Evolutionary conservation across 768 basidiomycete genomes (phyloP).

Genomic region (Lenzites betulinus): DNA sequence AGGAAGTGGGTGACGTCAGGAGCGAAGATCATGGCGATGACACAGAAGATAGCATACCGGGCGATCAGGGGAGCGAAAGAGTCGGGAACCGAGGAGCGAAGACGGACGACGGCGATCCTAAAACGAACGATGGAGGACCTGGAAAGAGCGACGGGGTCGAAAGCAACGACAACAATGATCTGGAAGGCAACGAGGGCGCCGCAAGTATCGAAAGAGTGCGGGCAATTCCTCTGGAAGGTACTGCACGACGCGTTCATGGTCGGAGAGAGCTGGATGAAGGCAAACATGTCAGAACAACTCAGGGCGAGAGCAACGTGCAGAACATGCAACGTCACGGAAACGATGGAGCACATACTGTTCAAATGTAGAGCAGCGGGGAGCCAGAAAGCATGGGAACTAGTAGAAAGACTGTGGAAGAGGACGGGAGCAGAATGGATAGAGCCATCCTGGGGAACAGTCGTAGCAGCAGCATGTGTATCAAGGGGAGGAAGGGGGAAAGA

Average conservation of each 20-base stretch:
- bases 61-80: background rate
- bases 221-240: slow-evolving; percentile 1
- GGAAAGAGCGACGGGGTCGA: background rate
- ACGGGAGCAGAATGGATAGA: background rate
- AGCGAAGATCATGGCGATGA: background rate
- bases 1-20: background rate
- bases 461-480: too few species aligned
- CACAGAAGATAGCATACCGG: slow-evolving; percentile 1
- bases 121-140: background rate
- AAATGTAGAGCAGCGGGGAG: background rate
- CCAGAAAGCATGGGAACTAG: background rate
- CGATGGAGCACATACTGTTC: slow-evolving; percentile 8
- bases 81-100: background rate
- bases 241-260: slow-evolving; percentile 9
- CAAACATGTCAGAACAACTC: background rate
- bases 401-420: background rate
- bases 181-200: background rate
- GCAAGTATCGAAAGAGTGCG: background rate
- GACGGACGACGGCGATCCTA: background rate
- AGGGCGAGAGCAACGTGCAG: background rate
- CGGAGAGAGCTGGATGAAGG: background rate
- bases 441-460: too few species aligned
- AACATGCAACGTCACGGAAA: background rate
- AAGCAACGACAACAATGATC: background rate
- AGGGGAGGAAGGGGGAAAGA: too few species aligned